phyloP scores from a whole-genome alignment of 352 stramenopile genomes.

The Halophytophthora polymorphica region DNA sequence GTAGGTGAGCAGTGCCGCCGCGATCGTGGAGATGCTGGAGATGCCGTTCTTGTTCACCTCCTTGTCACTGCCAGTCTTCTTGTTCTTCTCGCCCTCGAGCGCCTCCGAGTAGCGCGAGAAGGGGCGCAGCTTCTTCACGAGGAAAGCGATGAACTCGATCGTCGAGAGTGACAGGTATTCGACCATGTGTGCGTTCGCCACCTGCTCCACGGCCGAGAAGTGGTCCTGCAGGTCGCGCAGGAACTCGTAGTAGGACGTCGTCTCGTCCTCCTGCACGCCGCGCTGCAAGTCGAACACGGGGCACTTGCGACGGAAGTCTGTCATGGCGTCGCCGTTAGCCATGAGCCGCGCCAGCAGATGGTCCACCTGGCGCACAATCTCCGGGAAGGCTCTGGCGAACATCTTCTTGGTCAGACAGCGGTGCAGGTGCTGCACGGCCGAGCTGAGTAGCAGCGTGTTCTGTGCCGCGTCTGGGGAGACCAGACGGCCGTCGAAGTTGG shows the following conservation, averaged over 20 bases:
- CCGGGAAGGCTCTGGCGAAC: slow-evolving; percentile 51
- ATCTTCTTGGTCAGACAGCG: slow-evolving; percentile 46
- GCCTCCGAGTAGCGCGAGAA: slow-evolving; percentile 74
- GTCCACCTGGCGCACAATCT: slow-evolving; percentile 49
- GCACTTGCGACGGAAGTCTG: slow-evolving; percentile 47
- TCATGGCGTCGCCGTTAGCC: slow-evolving; percentile 27
- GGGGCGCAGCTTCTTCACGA: slow-evolving; percentile 74
- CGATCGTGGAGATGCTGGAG: slow-evolving; percentile 78
- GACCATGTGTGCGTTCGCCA: slow-evolving; percentile 48
- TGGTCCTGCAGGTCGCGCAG: slow-evolving; percentile 49
- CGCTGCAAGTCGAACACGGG: slow-evolving; percentile 41
- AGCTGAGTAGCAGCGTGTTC: slow-evolving; percentile 50
- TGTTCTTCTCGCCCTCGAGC: slow-evolving; percentile 69
- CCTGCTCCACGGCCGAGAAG: slow-evolving; percentile 45
- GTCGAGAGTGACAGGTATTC: slow-evolving; percentile 34
- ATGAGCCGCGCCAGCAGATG: slow-evolving; percentile 46
- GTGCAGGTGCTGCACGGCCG: slow-evolving; percentile 53
- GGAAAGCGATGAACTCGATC: slow-evolving; percentile 50
- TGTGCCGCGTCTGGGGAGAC: slow-evolving; percentile 36
- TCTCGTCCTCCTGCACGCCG: slow-evolving; percentile 17
- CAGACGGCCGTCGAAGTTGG: slow-evolving; percentile 54
- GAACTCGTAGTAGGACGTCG: slow-evolving; percentile 61
- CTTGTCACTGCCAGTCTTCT: slow-evolving; percentile 72
- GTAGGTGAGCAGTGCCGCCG: slow-evolving; percentile 60
- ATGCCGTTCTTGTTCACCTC: slow-evolving; percentile 69